These are phyloP conservation scores for Aureobasidium mangrovei DNA, from an alignment of 2,329 filamentous ascomycete genomes.

Conservation along the genomic window DNA sequence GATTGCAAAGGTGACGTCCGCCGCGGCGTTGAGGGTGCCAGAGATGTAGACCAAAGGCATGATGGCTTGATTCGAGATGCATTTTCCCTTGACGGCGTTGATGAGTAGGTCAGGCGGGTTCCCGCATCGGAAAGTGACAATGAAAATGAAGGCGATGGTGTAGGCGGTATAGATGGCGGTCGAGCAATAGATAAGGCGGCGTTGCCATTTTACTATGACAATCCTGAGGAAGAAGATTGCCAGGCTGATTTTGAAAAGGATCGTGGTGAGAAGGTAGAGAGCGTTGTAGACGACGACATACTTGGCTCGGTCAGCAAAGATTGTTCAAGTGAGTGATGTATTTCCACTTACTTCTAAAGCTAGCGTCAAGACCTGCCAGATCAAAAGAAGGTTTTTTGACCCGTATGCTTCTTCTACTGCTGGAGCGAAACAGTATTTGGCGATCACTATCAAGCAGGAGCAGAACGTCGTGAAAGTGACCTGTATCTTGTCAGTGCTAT, in stretches of 20 bases:
- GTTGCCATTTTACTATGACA: slow-evolving; percentile 14
- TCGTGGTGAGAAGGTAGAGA: slow-evolving; percentile 13
- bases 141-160: neutral
- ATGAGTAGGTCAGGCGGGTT: neutral
- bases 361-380: neutral
- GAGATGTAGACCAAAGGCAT: slow-evolving; percentile 14
- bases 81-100: slow-evolving; percentile 11
- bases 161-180: neutral
- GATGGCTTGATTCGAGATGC: slow-evolving; percentile 4
- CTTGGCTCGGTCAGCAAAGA: neutral
- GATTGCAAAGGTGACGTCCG: slow-evolving; percentile 13
- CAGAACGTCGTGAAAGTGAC: neutral
- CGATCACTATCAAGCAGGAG: neutral
- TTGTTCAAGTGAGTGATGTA: no score
- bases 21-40: slow-evolving; percentile 10
- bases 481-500: neutral
- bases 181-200: neutral
- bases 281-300: slow-evolving; percentile 6
- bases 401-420: neutral
- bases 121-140: slow-evolving; percentile 8
- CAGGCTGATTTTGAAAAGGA: slow-evolving; percentile 16
- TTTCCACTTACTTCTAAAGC: neutral
- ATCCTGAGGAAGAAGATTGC: slow-evolving; percentile 17
- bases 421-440: neutral
- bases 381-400: neutral